These are phyloP conservation scores for Fusarium torulosum DNA, from an alignment of 2,329 filamentous ascomycete genomes.

Conservation along the genomic window DNA sequence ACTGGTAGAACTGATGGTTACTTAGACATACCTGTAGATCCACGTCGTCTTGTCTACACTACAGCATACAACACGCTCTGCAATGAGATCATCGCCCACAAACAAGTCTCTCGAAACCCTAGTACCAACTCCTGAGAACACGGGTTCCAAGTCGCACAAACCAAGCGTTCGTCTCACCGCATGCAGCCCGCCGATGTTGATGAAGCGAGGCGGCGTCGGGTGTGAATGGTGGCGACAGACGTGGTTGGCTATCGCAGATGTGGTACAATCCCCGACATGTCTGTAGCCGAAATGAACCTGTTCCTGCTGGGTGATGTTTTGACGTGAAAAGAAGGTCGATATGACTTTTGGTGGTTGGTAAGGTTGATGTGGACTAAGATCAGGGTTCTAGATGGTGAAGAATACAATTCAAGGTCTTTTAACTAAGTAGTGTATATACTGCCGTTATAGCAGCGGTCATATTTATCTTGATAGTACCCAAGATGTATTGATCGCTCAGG, in stretches of 20 bases:
- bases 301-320: neutral
- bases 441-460: too few relatives aligned
- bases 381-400: neutral
- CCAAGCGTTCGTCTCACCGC: slow-evolving; percentile 33
- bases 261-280: slow-evolving; percentile 23
- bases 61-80: neutral
- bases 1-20: neutral
- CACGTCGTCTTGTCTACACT: neutral
- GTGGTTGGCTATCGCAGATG: slow-evolving; percentile 21
- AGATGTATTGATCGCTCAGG: too few relatives aligned
- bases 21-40: neutral
- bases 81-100: slow-evolving; percentile 4
- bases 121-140: neutral
- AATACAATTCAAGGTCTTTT: neutral
- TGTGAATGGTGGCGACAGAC: slow-evolving; percentile 9
- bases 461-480: too few relatives aligned
- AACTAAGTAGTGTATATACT: neutral
- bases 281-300: slow-evolving; percentile 30
- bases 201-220: slow-evolving; percentile 43
- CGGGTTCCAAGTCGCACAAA: slow-evolving; percentile 25
- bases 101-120: neutral
- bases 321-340: neutral
- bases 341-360: neutral
- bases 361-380: neutral
- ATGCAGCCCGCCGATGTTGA: slow-evolving; percentile 34